Conservation (phyloP, 2,329 filamentous ascomycete genomes). For the Scedosporium boydii region DNA sequence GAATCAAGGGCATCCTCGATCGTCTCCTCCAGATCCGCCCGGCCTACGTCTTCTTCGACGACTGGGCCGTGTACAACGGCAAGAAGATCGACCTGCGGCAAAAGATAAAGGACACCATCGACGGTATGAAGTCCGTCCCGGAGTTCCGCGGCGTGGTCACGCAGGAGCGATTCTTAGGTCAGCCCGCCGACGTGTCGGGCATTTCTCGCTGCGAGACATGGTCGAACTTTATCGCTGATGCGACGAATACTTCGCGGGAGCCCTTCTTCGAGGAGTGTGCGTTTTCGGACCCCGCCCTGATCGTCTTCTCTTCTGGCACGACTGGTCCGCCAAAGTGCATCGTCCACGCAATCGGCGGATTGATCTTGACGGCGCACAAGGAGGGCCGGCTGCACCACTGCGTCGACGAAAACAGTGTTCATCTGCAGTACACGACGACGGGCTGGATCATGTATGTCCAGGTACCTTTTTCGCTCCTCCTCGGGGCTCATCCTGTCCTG, state of each 20-base stretch:
- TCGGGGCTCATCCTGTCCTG: conserved; percentile 54
- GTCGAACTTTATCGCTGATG: conserved; percentile 29
- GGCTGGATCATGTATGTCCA: conserved; percentile 85
- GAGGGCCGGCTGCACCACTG: conserved; percentile 48
- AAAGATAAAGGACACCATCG: conserved; percentile 62
- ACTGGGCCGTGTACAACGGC: conserved; percentile 70
- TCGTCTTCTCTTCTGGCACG: conserved; percentile 74
- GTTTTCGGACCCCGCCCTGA: conserved; percentile 67
- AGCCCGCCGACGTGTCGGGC: conserved; percentile 39
- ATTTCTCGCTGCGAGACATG: conserved; percentile 39
- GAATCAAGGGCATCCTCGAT: conserved; percentile 67
- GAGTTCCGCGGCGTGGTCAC: conserved; percentile 52
- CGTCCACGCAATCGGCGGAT: conserved; percentile 63
- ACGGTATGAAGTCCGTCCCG: conserved; percentile 49
- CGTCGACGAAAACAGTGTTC: conserved; percentile 26
- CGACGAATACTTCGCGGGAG: neutral
- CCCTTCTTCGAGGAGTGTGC: conserved; percentile 25
- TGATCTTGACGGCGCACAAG: conserved; percentile 45
- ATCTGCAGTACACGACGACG: conserved; percentile 54
- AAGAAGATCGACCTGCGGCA: conserved; percentile 60
- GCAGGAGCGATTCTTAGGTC: neutral
- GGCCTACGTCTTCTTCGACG: conserved; percentile 75
- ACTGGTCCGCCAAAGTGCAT: conserved; percentile 81
- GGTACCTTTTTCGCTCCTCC: conserved; percentile 47
- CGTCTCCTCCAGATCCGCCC: conserved; percentile 66